Base-by-base conservation (phyloP, 1,139 yeast genomes). In the Sugiyamaella neomexicana region DNA sequence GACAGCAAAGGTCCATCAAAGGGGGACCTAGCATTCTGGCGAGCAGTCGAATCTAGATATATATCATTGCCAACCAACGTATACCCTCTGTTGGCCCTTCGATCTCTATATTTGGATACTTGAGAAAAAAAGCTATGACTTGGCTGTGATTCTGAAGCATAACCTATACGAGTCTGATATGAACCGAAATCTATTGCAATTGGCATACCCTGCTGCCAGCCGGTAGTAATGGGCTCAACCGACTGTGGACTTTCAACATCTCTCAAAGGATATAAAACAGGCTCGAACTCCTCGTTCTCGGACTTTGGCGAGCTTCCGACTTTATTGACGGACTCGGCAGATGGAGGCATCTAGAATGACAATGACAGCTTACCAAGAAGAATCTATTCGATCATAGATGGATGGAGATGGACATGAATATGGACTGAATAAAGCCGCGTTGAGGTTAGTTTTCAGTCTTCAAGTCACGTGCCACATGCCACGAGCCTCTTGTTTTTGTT, bases 51-150 rank as follows among this genome's bases (percentile, higher is more conserved):
- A 64, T 91, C 98, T 31, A 88, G 68, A 65, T 78, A 82, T 9
- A 85, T 82, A 68, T 91, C 98, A 62, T 86, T 81, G 1, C 99
- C 99, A 2, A 89, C 83, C 57, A 89, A 77, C 0, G 95, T 82
- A 62, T 86, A 78, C 1, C 85, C 77, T 56, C 77, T 76, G 58
- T 77, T 77, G n/a, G 81, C 70, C 63, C 85, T 86, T 17, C 97
- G 76, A 64, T 91, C 97, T 57, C 96, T 78, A 65, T 80, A 88
- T 54, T 88, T 80, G 8, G 97, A 80, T 31, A 87, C 76, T 34
- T 84, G 71, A 1, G 88, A 79, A 1, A 95, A 87, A 62, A 88
- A 89, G 27, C 78, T 78, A 61, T 86, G 81, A 38, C 81, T 75
- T 1, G 98, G 97, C 1, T 60, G 64, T 0, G 61, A 15, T 2